These are phyloP conservation scores for Flaveria floridana DNA, from an alignment of 140 eudicot genomes.

Conservation along the genomic window DNA sequence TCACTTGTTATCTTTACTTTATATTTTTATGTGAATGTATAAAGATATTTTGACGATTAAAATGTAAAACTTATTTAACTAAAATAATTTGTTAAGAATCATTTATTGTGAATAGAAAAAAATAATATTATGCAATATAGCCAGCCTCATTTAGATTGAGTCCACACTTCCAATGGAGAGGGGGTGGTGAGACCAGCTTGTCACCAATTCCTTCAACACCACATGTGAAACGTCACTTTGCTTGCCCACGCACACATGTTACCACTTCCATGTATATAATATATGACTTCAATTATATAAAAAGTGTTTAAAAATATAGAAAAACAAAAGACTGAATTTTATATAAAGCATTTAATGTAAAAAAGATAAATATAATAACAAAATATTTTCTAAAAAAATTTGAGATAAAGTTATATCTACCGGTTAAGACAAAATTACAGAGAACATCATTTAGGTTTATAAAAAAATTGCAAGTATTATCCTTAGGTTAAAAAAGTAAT, in stretches of 20 bases:
- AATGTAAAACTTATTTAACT: background rate
- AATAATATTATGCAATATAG: constrained; percentile 1
- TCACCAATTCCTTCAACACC: constrained; percentile 38
- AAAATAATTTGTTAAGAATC: background rate
- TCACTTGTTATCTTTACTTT: background rate
- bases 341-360: background rate
- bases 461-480: too few relatives aligned
- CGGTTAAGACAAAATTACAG: too few relatives aligned
- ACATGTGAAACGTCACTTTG: constrained; percentile 37
- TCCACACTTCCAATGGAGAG: constrained; percentile 29
- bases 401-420: too few relatives aligned
- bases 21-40: background rate
- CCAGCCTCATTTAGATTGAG: constrained; percentile 29
- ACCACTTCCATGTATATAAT: background rate
- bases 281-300: background rate
- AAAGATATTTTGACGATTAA: background rate
- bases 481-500: too few relatives aligned
- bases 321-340: background rate
- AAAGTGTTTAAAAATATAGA: background rate
- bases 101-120: background rate
- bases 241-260: constrained; percentile 30
- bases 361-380: background rate
- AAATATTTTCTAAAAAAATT: too few relatives aligned
- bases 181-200: constrained; percentile 36
- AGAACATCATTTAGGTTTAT: too few relatives aligned